A percentile compares a stretch with the other conserved stretches of the same genome.
Conservation (phyloP, 768 basidiomycete genomes). For the Coprinopsis marcescibilis region DNA sequence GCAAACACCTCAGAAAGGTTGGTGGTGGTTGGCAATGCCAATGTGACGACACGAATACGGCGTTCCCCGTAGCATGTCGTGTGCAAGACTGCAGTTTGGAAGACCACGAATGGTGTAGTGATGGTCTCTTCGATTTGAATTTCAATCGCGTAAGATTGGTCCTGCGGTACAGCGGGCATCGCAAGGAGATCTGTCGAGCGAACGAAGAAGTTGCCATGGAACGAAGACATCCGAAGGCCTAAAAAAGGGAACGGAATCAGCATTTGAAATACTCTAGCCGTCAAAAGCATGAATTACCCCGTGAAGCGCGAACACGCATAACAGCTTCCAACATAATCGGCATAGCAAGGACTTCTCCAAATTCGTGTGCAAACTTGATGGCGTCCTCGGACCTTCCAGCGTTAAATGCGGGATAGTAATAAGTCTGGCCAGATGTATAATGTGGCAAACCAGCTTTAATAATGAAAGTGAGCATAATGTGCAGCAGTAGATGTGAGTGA, state of each 20-base stretch:
- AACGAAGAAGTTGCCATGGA: constrained; percentile 99
- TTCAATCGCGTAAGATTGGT: constrained; percentile 95
- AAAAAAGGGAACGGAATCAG: constrained; percentile 2
- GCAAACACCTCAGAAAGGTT: constrained; percentile 87
- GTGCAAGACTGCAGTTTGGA: constrained; percentile 93
- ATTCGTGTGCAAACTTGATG: constrained; percentile 96
- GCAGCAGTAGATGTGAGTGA: background rate
- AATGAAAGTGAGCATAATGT: background rate
- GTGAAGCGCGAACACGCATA: constrained; percentile 95
- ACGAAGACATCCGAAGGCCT: constrained; percentile 93
- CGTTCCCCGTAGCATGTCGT: constrained; percentile 92
- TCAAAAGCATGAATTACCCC: constrained; percentile 44
- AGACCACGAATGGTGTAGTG: constrained; percentile 83
- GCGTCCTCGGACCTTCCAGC: constrained; percentile 93
- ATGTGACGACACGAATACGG: constrained; percentile 86
- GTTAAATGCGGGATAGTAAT: constrained; percentile 98
- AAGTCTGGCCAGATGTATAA: constrained; percentile 97
- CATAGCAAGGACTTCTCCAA: constrained; percentile 87
- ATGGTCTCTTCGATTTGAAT: constrained; percentile 93
- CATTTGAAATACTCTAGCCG: no score
- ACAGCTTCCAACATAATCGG: constrained; percentile 96
- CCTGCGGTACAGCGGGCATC: constrained; percentile 93
- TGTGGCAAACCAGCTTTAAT: constrained; percentile 79
- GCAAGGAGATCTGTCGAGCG: constrained; percentile 94
- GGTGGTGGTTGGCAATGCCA: constrained; percentile 81